phyloP scores from a whole-genome alignment of 139 green algal genomes.

The Pycnococcus provasolii region DNA sequence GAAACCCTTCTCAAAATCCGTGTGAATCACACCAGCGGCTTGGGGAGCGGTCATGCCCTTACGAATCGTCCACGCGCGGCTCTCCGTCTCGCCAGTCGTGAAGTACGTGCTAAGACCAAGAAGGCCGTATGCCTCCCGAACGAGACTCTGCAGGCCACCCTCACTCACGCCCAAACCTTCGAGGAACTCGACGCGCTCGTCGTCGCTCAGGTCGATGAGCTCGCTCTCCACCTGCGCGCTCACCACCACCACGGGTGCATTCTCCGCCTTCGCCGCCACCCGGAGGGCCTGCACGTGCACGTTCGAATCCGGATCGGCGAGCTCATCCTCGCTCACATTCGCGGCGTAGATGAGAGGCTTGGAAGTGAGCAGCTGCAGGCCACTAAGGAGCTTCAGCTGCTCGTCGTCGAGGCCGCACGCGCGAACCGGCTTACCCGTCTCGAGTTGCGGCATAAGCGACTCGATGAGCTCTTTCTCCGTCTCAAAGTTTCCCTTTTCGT shows the following conservation, averaged over 20 bases:
- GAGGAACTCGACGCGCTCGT: conserved; percentile 80
- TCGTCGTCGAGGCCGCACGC: conserved; percentile 38
- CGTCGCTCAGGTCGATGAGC: conserved; percentile 72
- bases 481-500: neutral
- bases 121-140: conserved; percentile 62
- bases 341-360: conserved; percentile 51
- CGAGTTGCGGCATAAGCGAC: conserved; percentile 11
- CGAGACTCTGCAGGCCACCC: conserved; percentile 59
- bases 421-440: conserved; percentile 14
- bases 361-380: conserved; percentile 35
- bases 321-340: conserved; percentile 84
- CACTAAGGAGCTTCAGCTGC: conserved; percentile 39
- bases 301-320: conserved; percentile 67
- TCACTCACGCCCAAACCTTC: conserved; percentile 64
- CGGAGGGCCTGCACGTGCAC: conserved; percentile 63
- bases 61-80: conserved; percentile 38
- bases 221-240: conserved; percentile 71
- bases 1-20: conserved; percentile 89
- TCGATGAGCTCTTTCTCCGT: conserved; percentile 9
- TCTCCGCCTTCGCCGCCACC: conserved; percentile 48
- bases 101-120: conserved; percentile 95
- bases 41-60: conserved; percentile 40
- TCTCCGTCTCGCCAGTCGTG: conserved; percentile 93
- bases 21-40: conserved; percentile 86
- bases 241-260: conserved; percentile 60